Percentiles rank a stretch among this genome's conserved stretches.
Conservation (phyloP, 192 early-diverging fungal genomes). For the Rhizophagus clarus region DNA sequence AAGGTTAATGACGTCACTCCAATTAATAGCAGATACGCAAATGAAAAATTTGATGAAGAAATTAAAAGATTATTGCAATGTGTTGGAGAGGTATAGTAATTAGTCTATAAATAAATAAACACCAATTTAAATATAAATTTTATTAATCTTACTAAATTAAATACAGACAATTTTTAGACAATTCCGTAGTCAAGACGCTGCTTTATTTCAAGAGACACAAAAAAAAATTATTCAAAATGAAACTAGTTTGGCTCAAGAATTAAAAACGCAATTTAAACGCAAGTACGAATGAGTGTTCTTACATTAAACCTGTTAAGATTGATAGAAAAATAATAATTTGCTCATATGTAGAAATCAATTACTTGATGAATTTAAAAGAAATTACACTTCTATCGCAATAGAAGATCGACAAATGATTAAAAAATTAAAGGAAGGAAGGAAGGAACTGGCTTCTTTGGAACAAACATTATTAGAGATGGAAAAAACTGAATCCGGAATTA, state of each 20-base stretch:
- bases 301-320: neutral
- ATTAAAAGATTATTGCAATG: conserved; percentile 27
- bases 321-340: neutral
- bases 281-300: neutral
- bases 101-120: neutral
- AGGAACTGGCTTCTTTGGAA: neutral
- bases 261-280: conserved; percentile 17
- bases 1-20: neutral
- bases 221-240: conserved; percentile 18
- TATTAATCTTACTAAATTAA: neutral
- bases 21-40: neutral
- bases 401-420: conserved; percentile 16
- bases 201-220: conserved; percentile 8
- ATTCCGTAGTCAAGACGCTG: neutral
- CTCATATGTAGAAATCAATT: conserved; percentile 8
- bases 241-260: neutral
- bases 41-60: conserved; percentile 18
- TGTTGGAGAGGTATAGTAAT: conserved; percentile 21
- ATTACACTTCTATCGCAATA: conserved; percentile 6
- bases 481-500: neutral
- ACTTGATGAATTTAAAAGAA: neutral
- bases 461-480: neutral
- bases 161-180: conserved; percentile 21
- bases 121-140: neutral
- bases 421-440: conserved; percentile 9